phyloP scores from a whole-genome alignment of 306 rosid genomes.

The Cucurbita argyrosperma region DNA sequence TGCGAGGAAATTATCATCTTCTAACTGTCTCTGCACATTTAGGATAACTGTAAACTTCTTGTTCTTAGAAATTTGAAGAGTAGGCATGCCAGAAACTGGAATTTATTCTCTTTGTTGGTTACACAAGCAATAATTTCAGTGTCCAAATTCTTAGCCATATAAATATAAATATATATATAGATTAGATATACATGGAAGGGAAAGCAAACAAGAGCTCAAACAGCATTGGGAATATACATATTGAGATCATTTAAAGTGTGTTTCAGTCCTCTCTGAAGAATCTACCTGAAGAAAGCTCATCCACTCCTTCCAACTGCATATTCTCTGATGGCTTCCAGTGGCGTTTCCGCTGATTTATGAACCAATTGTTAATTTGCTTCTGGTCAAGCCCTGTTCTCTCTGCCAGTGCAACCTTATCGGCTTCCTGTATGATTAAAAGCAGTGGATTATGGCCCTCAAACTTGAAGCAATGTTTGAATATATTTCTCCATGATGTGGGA shows the following conservation, averaged over 20 bases:
- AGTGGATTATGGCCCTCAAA: not conserved
- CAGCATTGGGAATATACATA: slow-evolving; percentile 5
- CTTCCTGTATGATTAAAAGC: slow-evolving; percentile 36
- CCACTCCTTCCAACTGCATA: slow-evolving; percentile 64
- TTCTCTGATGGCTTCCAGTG: slow-evolving; percentile 94
- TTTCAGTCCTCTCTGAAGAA: slow-evolving; percentile 35
- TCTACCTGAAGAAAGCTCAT: slow-evolving; percentile 32
- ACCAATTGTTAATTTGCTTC: slow-evolving; percentile 96
- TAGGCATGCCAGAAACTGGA: not conserved
- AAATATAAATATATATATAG: not conserved
- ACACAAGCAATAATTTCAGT: slow-evolving; percentile 10
- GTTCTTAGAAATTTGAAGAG: not conserved
- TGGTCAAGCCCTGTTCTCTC: slow-evolving; percentile 75
- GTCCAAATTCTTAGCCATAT: not conserved
- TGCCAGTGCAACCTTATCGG: slow-evolving; percentile 72
- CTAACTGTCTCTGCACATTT: not conserved
- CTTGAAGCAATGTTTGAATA: not conserved
- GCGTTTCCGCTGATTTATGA: slow-evolving; percentile 86
- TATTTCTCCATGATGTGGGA: not conserved
- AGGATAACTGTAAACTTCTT: not conserved
- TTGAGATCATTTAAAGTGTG: slow-evolving; percentile 3
- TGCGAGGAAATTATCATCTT: not conserved
- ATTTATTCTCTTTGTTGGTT: slow-evolving; percentile 13
- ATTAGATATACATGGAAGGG: not conserved
- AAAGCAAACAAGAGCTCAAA: not conserved